Conservation (phyloP, 2,329 filamentous ascomycete species). For the Phaeosphaeria sp. region DNA sequence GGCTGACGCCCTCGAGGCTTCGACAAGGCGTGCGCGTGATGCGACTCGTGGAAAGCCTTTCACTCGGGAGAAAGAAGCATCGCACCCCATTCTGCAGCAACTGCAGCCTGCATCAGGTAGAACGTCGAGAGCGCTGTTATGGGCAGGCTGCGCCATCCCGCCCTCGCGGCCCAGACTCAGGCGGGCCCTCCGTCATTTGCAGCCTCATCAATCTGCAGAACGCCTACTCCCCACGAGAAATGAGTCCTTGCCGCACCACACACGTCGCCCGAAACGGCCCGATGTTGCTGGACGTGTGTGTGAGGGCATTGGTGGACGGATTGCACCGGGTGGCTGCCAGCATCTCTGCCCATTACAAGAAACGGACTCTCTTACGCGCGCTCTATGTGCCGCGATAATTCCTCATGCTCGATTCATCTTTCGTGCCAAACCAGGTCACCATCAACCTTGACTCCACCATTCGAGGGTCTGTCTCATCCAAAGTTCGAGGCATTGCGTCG, state of each 20-base stretch:
- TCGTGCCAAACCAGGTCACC: background rate
- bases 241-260: slow-evolving; percentile 5
- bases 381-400: background rate
- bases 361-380: background rate
- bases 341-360: background rate
- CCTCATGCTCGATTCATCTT: background rate
- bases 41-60: background rate
- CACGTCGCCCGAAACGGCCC: background rate
- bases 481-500: background rate
- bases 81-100: background rate
- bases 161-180: slow-evolving; percentile 9
- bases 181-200: slow-evolving; percentile 15
- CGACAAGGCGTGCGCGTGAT: background rate
- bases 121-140: background rate
- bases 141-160: slow-evolving; percentile 7
- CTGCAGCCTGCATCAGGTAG: background rate
- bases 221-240: background rate
- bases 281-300: slow-evolving; percentile 2
- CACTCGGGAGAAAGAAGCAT: background rate
- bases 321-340: background rate
- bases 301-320: slow-evolving; percentile 1
- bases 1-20: slow-evolving; percentile 1
- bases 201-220: slow-evolving; percentile 19
- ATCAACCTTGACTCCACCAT: background rate
- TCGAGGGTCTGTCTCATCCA: background rate